Evolutionary conservation across 495 filamentous ascomycete species (phyloP), one percentile per base, ranked within the genome.

Genomic region (Penicillium tannophilum): DNA sequence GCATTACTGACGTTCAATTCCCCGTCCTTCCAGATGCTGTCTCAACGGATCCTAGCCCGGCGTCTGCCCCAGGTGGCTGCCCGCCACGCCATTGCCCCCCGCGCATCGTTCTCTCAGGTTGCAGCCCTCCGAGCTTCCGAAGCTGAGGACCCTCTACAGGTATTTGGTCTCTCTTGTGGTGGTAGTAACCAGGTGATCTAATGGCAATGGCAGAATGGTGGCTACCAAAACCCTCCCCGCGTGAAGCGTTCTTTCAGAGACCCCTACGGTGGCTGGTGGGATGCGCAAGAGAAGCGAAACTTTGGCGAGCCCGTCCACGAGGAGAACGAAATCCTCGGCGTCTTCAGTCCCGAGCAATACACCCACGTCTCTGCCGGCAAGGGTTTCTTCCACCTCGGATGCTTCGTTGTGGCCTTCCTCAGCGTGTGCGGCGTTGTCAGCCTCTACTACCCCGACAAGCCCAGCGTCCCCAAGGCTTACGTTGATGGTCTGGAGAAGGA

Each of bases 231-330:
- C 76, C 94, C 94, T 56, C 88, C 88, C 11, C 79, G 77, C 36
- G 75, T 90, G 67, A 96, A 94, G 79, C 90, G 93, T 61, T 84
- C 88, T 69, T 87, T 89, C 76, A 90, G 95, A 71, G 95, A 98
- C 71, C 95, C 95, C 36, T 84, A 98, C 69, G 93, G 76, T 65
- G 89, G 91, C 71, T 98, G 92, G 91, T 98, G 93, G 93, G 93
- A 98, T 74, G 89, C 91, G 79, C 93, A 98, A 70, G 93, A 97
- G 72, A 89, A 93, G 65, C 87, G 93, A 57, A 97, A 98, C 79
- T 99, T 87, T 65, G 92, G 92, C 66, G 95, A 99, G 75, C 89
- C 92, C 4, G 85, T 96, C 28, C 93, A 99, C 73, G 95, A 99
- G 76, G 95, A 99, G 74, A 88, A 98, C 69, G 95, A 99, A 72